Base-by-base conservation (phyloP, 768 basidiomycete species). In the Kondoa malvinella region DNA sequence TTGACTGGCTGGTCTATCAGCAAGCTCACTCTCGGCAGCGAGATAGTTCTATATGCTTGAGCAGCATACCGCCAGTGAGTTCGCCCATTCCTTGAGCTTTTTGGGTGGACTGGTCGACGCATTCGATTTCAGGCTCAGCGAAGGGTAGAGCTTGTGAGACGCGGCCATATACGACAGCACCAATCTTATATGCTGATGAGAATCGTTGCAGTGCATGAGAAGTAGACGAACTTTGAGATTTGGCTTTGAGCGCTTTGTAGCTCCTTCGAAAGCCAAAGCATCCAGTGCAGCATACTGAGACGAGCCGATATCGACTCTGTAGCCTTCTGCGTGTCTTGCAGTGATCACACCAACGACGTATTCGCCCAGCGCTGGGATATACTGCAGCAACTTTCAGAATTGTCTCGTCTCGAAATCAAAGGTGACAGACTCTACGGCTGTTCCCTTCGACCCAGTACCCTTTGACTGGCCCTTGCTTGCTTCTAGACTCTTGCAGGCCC, bases 51-150 rank as follows among this genome's bases (percentile, higher is more conserved):
- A 74, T 67, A 1, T 88, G 88, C 34, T 83, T 81, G 8, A 87
- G 80, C 69, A 95, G 75, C 73, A 94, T 87, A 1, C 94, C 94
- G 4, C 86, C 88, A 71, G 88, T 91, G 40, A 99, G 81, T 72
- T 92, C 92, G 1, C 95, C 95, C 72, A 88, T 96, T 0, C 91
- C 94, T 69, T 89, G 89, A 0, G 91, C 80, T 77, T 95, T 97
- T 71, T 84, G 86, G 29, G 89, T 90, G 72, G 91, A 87, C 1
- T 90, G 88, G 74, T 96, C 89, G 73, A 95, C 89, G 76, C 95
- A 99, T 75, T 95, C 91, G 8, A 99, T 80, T 75, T 99, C 95
- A 0, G 95, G 92, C 66, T 99, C 95, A 88, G 96, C 92, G 76
- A 97, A 92, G 74, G 91, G 88, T 74, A 92, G 90, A 3, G 95